Base-by-base conservation (phyloP, 139 green algal species). In the Chlorella vulgaris region DNA sequence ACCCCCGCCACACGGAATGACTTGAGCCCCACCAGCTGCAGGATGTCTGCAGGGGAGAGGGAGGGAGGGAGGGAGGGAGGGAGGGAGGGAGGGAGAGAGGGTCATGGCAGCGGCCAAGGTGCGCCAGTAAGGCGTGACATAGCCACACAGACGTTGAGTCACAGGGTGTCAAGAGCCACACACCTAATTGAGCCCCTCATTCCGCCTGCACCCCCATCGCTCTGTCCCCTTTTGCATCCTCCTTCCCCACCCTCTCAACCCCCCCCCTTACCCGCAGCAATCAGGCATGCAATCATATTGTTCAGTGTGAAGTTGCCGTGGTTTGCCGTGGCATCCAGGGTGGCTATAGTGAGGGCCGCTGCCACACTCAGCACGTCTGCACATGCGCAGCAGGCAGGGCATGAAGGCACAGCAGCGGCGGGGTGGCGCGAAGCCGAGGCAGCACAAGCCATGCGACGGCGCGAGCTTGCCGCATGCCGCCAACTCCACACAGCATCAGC, bases 291-390 rank as follows among this genome's bases (percentile, higher is more conserved):
- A 67, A 86, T 78, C 7, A 62, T 66, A 87, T 98, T 98, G 88
- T 95, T 96, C 18, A 97, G 80, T 1, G 91, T 96, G 82, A 92
- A 95, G 86, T 91, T 94, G 50, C 51, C 76, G 85, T 95, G 91
- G 75, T 89, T 79, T n/a, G 75, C 83, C 4, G 78, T 31, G 4
- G 92, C 40, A 43, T 95, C 87, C 40, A 77, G 42, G 1, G 78
- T 88, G 26, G 92, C 85, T 2, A 91, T 61, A 7, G 68, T 83
- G 29, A 97, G 69, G 0, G 70, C 91, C 1, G 90, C 19, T 5
- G 66, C 82, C 2, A 71, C 40, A 0, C 33, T 40, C 36, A 88
- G 26, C 18, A 88, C 2, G 62, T 92, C 86, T 24, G 88, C 62
- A 86, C 19, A 10, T 69, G 7, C 8, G 82, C 70, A 4, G 83